Evolutionary conservation across 768 basidiomycete genomes (phyloP), one percentile per base, ranked within the genome.

Genomic region (Lepiota subincarnata): DNA sequence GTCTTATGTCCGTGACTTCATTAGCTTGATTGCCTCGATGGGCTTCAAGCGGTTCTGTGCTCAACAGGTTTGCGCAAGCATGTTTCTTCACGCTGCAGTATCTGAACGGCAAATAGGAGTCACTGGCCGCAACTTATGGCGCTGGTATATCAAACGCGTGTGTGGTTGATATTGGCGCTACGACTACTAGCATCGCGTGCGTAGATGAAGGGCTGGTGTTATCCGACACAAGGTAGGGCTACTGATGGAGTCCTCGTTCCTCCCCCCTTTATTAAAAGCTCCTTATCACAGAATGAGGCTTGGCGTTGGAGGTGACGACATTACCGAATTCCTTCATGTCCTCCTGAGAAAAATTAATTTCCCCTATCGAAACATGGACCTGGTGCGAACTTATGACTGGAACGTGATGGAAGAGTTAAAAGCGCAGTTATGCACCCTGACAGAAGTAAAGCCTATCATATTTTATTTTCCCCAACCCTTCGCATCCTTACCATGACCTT

Each of bases 61-160:
- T 3, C 92, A 96, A 67, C 97, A 98, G 78, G 94, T 87, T 38
- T 10, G 46, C 16, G 8, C 19, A 42, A 28, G 22, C 22, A 16
- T 16, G 6, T 34, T 37, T 10, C n/a, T 22, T 45, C 28, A 20
- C 10, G 11, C 14, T 8, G 26, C 11, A 13, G 22, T n/a, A 34
- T 16, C 31, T 43, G 34, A 31, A 16, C 38, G 20, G 24, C 39
- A 3, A 55, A 13, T 57, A 97, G 92, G 95, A 97, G 75, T 88
- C 92, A 3, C 74, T 96, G 37, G 89, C 91, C 31, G 93, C 95
- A 3, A 92, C 92, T 0, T 98, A 95, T 65, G 95, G 95, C 18
- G 94, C 96, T 6, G 96, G 96, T 6, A 85, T 98, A 48, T 92
- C 92, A 0, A 89, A 85, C 61, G 97, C 95, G 10, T 98, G 97